phyloP scores from a whole-genome alignment of 2,329 filamentous ascomycete genomes.

The Colletotrichum sp. region DNA sequence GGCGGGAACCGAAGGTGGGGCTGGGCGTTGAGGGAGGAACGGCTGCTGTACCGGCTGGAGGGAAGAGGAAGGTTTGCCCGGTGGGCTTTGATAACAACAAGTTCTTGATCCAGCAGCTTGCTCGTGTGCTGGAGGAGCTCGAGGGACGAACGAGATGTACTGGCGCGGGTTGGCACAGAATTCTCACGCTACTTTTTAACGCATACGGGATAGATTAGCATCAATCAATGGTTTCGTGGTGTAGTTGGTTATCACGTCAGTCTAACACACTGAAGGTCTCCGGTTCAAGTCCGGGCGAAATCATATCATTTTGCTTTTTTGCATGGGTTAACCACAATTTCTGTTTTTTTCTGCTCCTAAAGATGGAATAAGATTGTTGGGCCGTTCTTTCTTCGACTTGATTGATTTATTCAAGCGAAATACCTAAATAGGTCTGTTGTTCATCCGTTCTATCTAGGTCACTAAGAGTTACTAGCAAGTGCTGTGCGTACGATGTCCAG shows the following conservation, averaged over 20 bases:
- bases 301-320: background rate
- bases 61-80: too few relatives aligned
- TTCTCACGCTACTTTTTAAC: accelerated
- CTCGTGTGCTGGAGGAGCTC: background rate
- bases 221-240: constrained; percentile 25
- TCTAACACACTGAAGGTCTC: constrained; percentile 40
- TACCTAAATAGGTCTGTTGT: background rate
- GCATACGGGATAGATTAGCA: accelerated
- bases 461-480: background rate
- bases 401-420: background rate
- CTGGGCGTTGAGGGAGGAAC: background rate
- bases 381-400: background rate
- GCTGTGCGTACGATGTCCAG: background rate
- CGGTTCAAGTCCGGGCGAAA: constrained; percentile 19
- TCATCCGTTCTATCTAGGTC: background rate
- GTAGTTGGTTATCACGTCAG: constrained; percentile 55
- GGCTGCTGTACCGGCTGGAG: background rate
- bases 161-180: background rate
- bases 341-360: background rate
- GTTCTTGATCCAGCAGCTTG: background rate
- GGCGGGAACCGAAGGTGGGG: background rate
- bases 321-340: too few relatives aligned
- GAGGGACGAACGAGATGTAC: background rate
- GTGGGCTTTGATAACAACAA: background rate
- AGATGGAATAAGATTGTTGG: background rate